phyloP scores from a whole-genome alignment of 1,139 yeast species.

The Kurtzmaniella quercitrusa region DNA sequence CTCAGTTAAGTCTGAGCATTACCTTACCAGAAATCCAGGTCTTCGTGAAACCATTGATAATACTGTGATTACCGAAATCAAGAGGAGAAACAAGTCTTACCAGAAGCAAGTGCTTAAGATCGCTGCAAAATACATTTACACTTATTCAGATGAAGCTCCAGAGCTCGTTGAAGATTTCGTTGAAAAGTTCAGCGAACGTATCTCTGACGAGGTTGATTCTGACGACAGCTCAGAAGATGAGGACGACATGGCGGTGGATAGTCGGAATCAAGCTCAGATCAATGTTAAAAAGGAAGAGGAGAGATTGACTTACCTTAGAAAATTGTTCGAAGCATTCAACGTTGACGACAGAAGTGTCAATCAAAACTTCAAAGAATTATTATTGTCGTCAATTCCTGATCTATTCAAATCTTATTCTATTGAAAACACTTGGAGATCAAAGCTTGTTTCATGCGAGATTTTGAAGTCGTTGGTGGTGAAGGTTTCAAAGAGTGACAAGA shows the following conservation, averaged over 20 bases:
- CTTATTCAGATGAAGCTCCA: slow-evolving; percentile 32
- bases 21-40: slow-evolving; percentile 17
- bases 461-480: slow-evolving; percentile 17
- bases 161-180: slow-evolving; percentile 36
- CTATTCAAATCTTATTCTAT: slow-evolving; percentile 27
- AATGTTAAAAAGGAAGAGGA: slow-evolving; percentile 35
- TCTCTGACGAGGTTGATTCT: slow-evolving; percentile 26
- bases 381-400: slow-evolving; percentile 17
- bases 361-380: slow-evolving; percentile 21
- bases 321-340: slow-evolving; percentile 27
- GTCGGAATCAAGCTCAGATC: slow-evolving; percentile 21
- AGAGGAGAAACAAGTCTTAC: slow-evolving; percentile 63
- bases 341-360: slow-evolving; percentile 15
- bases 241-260: slow-evolving; percentile 23
- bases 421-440: slow-evolving; percentile 58
- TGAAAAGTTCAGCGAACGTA: slow-evolving; percentile 28
- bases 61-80: slow-evolving; percentile 56
- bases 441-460: slow-evolving; percentile 39
- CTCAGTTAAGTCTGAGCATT: slow-evolving; percentile 39
- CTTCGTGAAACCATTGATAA: slow-evolving; percentile 33
- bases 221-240: slow-evolving; percentile 23
- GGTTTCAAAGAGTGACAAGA: slow-evolving; percentile 4
- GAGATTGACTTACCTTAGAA: slow-evolving; percentile 28
- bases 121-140: slow-evolving; percentile 44
- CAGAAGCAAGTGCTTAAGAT: slow-evolving; percentile 50